These are phyloP conservation scores for Nigrograna mackinnonii DNA, from an alignment of 2,329 filamentous ascomycete species.

Conservation along the genomic window DNA sequence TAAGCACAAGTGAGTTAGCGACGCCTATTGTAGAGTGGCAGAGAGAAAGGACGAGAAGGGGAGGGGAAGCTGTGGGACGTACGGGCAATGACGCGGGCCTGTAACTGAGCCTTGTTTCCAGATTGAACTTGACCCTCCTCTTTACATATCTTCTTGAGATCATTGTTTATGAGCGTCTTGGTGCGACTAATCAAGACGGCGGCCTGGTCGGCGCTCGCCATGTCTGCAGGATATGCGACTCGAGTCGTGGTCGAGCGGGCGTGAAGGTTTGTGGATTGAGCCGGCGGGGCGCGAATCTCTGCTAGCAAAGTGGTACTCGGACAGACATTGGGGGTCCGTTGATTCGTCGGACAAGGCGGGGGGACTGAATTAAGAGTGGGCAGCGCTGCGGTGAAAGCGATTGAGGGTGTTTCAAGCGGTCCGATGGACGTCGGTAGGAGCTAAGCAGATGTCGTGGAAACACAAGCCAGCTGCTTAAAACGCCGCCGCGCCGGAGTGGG, in stretches of 20 bases:
- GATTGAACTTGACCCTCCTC: conserved; percentile 70
- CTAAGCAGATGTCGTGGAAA: too few species aligned
- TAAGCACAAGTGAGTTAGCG: not conserved
- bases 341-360: not conserved
- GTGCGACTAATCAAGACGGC: conserved; percentile 47
- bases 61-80: conserved; percentile 46
- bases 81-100: conserved; percentile 79
- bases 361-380: not conserved
- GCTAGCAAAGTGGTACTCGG: not conserved
- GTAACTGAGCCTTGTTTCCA: conserved; percentile 83
- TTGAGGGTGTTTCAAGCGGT: too few species aligned
- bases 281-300: not conserved
- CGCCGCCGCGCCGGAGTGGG: too few species aligned
- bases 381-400: not conserved
- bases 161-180: conserved; percentile 62
- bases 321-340: not conserved
- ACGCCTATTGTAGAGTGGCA: not conserved
- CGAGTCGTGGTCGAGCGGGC: too few species aligned
- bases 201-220: conserved; percentile 41
- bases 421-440: too few species aligned
- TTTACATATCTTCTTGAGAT: conserved; percentile 77
- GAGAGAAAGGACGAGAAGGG: not conserved
- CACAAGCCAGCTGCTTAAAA: too few species aligned
- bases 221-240: too few species aligned
- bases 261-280: too few species aligned